Evolutionary conservation across 2,329 filamentous ascomycete species (phyloP).

Genomic region (Fusarium penzigii): DNA sequence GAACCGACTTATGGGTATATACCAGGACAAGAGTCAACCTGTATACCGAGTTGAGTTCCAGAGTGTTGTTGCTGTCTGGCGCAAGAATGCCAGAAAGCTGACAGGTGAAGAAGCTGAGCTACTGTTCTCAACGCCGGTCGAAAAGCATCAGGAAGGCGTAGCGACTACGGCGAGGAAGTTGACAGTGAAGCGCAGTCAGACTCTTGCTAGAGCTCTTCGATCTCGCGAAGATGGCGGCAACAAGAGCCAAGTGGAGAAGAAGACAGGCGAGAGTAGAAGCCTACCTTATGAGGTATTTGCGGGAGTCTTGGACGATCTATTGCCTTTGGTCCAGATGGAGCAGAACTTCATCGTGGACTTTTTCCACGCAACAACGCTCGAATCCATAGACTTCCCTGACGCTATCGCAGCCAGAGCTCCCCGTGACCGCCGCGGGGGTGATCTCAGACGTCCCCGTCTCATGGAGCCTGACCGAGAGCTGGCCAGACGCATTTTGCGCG

Average conservation of each 20-base stretch:
- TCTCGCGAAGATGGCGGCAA: slow-evolving; percentile 62
- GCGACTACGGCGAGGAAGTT: slow-evolving; percentile 77
- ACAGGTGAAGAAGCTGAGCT: slow-evolving; percentile 78
- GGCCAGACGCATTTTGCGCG: slow-evolving; percentile 79
- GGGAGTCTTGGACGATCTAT: slow-evolving; percentile 76
- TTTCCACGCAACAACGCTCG: slow-evolving; percentile 88
- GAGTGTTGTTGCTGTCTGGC: slow-evolving; percentile 77
- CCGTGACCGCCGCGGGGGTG: slow-evolving; percentile 67
- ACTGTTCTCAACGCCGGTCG: slow-evolving; percentile 80
- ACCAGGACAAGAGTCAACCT: slow-evolving; percentile 73
- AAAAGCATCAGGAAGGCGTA: slow-evolving; percentile 83
- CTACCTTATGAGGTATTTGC: slow-evolving; percentile 81
- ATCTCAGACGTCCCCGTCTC: slow-evolving; percentile 71
- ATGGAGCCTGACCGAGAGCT: slow-evolving; percentile 88
- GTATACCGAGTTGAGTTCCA: slow-evolving; percentile 83
- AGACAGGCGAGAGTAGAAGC: slow-evolving; percentile 62
- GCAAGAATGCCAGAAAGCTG: slow-evolving; percentile 72
- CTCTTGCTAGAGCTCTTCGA: slow-evolving; percentile 72
- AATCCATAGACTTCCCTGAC: slow-evolving; percentile 81
- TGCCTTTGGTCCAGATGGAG: slow-evolving; percentile 84
- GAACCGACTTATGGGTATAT: slow-evolving; percentile 76
- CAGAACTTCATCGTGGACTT: slow-evolving; percentile 98
- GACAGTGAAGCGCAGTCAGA: slow-evolving; percentile 92
- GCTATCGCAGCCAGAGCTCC: slow-evolving; percentile 67
- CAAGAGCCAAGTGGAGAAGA: slow-evolving; percentile 55